A percentile compares a stretch with the other conserved stretches of the same genome.
phyloP scores from a whole-genome alignment of 2,329 filamentous ascomycete species.

The Phyllosticta citriasiana region DNA sequence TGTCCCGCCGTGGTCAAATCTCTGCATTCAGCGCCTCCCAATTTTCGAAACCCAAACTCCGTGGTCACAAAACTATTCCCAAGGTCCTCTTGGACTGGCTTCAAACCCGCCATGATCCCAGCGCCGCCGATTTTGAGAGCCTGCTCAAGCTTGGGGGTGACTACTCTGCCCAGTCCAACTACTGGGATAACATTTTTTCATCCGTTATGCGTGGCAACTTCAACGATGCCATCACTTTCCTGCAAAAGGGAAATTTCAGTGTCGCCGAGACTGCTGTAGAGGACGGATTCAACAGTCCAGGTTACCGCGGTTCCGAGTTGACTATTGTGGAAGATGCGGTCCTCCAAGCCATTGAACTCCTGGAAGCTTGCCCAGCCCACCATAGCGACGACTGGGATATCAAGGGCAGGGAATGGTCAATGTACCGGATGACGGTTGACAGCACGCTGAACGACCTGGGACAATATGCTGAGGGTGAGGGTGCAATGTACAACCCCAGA shows the following conservation, averaged over 20 bases:
- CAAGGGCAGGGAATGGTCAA: conserved; percentile 67
- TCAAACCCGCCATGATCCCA: conserved; percentile 62
- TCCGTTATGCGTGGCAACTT: conserved; percentile 68
- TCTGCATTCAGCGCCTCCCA: conserved; percentile 17
- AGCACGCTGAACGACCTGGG: conserved; percentile 61
- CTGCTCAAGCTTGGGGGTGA: conserved; percentile 57
- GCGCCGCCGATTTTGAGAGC: conserved; percentile 55
- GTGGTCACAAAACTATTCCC: conserved; percentile 47
- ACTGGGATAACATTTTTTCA: conserved; percentile 77
- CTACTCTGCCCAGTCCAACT: conserved; percentile 65
- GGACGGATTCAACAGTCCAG: conserved; percentile 52
- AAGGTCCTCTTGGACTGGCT: conserved; percentile 78
- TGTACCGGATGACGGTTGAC: conserved; percentile 68
- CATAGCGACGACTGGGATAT: conserved; percentile 69
- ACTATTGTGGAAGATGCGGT: conserved; percentile 66
- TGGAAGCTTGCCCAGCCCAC: conserved; percentile 63
- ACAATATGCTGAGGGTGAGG: conserved; percentile 67
- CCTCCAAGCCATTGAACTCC: conserved; percentile 55
- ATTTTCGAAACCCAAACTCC: conserved; percentile 10
- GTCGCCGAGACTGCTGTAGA: conserved; percentile 57
- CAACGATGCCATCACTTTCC: conserved; percentile 52
- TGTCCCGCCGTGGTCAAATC: conserved; percentile 18
- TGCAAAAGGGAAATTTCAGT: conserved; percentile 69
- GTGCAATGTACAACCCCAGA: conserved; percentile 34
- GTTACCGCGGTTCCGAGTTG: conserved; percentile 68